A percentile compares a stretch with the other conserved stretches of the same genome.
Conservation (phyloP, 306 rosid genomes). For the Cucurbita maxima region DNA sequence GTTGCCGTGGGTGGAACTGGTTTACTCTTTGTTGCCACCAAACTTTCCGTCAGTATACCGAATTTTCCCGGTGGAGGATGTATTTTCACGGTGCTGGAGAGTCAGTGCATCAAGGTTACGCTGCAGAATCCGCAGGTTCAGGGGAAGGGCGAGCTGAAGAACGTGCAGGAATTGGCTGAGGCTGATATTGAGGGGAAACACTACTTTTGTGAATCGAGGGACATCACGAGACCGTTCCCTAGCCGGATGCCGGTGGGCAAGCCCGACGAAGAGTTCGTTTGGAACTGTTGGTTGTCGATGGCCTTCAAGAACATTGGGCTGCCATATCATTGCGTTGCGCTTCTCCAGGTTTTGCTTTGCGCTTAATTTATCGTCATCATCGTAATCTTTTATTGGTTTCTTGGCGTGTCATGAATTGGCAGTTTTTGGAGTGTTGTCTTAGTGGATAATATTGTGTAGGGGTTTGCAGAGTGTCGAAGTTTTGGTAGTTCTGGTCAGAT, state of each 20-base stretch:
- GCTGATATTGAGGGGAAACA: constrained; percentile 85
- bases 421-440: constrained; percentile 24
- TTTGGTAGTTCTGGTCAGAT: constrained; percentile 87
- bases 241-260: constrained; percentile 34
- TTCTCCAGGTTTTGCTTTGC: constrained; percentile 75
- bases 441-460: constrained; percentile 71
- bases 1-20: constrained; percentile 66
- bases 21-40: constrained; percentile 73
- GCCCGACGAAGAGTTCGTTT: constrained; percentile 90
- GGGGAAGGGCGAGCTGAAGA: constrained; percentile 86
- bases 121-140: constrained; percentile 54
- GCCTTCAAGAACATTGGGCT: constrained; percentile 71
- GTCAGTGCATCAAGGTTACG: constrained; percentile 72
- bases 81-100: constrained; percentile 63
- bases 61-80: constrained; percentile 83
- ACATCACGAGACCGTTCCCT: constrained; percentile 74
- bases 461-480: constrained; percentile 89
- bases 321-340: constrained; percentile 64
- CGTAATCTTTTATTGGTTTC: neutral
- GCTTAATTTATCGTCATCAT: constrained; percentile 12
- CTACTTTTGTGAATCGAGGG: constrained; percentile 80
- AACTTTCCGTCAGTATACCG: constrained; percentile 42
- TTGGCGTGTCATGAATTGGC: constrained; percentile 4
- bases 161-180: constrained; percentile 58
- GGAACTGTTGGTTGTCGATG: constrained; percentile 79